These are phyloP conservation scores for Claviceps digitariae DNA, from an alignment of 2,329 filamentous ascomycete species.

Conservation along the genomic window DNA sequence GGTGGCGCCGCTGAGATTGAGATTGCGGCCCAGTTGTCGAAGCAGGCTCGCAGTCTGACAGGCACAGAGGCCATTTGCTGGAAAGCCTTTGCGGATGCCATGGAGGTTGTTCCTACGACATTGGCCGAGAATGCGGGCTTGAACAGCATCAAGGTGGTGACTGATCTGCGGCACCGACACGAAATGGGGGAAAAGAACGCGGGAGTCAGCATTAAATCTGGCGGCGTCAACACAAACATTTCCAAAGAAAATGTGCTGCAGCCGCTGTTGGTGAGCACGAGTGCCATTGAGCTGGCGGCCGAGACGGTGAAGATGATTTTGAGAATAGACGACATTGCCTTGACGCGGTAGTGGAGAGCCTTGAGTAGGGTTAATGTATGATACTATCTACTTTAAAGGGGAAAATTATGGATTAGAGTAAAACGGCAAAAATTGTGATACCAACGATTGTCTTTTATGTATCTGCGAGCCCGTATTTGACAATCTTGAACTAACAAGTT, in stretches of 20 bases:
- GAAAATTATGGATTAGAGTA: slow-evolving; percentile 8
- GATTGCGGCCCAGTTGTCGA: slow-evolving; percentile 74
- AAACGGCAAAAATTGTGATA: slow-evolving; percentile 7
- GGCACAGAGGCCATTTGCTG: slow-evolving; percentile 97
- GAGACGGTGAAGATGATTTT: slow-evolving; percentile 96
- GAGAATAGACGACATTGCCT: slow-evolving; percentile 53
- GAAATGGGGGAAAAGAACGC: slow-evolving; percentile 92
- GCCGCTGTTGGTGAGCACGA: slow-evolving; percentile 90
- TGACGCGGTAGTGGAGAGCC: slow-evolving; percentile 35
- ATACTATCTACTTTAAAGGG: slow-evolving; percentile 16
- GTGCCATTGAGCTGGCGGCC: slow-evolving; percentile 88
- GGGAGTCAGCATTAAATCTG: slow-evolving; percentile 94
- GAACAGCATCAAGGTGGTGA: slow-evolving; percentile 98
- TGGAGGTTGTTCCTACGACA: slow-evolving; percentile 94
- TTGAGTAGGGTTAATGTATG: slow-evolving; percentile 21
- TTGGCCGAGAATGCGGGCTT: slow-evolving; percentile 93
- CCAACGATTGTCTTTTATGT: background rate
- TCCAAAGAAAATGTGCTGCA: slow-evolving; percentile 94
- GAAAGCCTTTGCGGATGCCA: slow-evolving; percentile 95
- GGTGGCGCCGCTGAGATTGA: slow-evolving; percentile 95
- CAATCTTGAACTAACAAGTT: too few species aligned
- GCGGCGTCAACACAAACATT: slow-evolving; percentile 94
- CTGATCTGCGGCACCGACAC: slow-evolving; percentile 85
- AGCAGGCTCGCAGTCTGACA: slow-evolving; percentile 67
- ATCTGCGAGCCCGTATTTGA: background rate